Evolutionary conservation across 1,284 basidiomycete species (phyloP).

Genomic region (Ustilago cynodontis): DNA sequence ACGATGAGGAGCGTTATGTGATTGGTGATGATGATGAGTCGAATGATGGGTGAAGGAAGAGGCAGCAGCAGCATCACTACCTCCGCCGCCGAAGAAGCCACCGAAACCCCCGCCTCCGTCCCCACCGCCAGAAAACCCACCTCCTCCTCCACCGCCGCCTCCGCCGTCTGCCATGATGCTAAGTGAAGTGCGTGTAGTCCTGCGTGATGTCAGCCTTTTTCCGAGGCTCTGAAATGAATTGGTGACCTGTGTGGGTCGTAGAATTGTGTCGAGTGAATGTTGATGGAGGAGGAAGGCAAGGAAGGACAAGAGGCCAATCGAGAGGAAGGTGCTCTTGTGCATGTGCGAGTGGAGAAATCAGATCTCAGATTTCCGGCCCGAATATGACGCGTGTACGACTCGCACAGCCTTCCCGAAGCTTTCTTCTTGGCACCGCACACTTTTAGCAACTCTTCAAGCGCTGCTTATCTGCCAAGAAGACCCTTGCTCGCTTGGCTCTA

Average conservation of each 20-base stretch:
- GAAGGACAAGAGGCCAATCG: not conserved
- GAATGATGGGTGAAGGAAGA: not conserved
- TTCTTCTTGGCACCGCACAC: not conserved
- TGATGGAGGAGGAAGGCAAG: not conserved
- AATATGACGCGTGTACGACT: not conserved
- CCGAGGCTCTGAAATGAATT: not conserved
- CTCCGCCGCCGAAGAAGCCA: conserved; percentile 8
- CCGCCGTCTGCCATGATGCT: conserved; percentile 6
- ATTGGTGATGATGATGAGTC: not conserved
- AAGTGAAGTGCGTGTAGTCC: not conserved
- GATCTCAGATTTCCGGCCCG: not conserved
- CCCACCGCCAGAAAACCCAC: not conserved
- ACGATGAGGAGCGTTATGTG: not conserved
- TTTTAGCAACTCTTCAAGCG: not conserved
- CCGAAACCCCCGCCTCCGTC: conserved; percentile 10
- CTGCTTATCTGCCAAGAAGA: conserved; percentile 1
- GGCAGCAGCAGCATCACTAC: conserved; percentile 12
- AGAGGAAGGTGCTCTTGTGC: not conserved
- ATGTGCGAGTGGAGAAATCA: not conserved
- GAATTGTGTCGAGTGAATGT: not conserved
- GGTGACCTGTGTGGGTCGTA: not conserved
- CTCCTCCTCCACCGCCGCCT: not conserved
- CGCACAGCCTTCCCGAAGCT: not conserved
- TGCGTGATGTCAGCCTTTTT: not conserved
- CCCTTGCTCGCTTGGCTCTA: not conserved